phyloP scores from a whole-genome alignment of 2,329 filamentous ascomycete species.

The Aureobasidium sp. region DNA sequence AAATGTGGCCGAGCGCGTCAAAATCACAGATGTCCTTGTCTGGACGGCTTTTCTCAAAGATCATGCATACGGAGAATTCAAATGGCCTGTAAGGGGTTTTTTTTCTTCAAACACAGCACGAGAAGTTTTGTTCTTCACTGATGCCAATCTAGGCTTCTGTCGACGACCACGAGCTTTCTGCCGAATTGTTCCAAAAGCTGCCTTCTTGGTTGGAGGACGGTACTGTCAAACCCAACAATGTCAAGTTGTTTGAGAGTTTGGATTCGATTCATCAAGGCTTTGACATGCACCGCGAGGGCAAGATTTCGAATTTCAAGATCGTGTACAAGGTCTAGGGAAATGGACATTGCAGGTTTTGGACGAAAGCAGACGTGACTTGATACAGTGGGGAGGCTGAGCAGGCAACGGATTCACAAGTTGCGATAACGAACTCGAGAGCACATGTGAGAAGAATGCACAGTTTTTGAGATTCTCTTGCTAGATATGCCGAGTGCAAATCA shows the following conservation, averaged over 20 bases:
- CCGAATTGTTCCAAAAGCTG: constrained; percentile 5
- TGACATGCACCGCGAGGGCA: constrained; percentile 34
- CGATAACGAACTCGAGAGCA: too few species aligned
- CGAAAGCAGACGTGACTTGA: too few species aligned
- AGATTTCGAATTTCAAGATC: constrained; percentile 43
- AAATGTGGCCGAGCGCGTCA: neutral
- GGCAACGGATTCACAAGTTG: too few species aligned
- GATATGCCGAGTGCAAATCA: too few species aligned
- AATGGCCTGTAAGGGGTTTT: neutral
- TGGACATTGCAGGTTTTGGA: too few species aligned
- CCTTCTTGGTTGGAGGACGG: neutral
- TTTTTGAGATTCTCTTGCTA: too few species aligned
- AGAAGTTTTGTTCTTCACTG: too few species aligned
- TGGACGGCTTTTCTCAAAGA: constrained; percentile 10
- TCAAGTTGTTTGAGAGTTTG: neutral
- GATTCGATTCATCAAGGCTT: constrained; percentile 3
- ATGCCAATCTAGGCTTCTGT: too few species aligned
- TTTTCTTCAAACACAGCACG: neutral
- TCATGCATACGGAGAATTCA: neutral
- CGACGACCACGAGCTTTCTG: constrained; percentile 2
- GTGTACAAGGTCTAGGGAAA: constrained; percentile 36
- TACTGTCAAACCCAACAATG: neutral
- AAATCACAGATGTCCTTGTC: constrained; percentile 1
- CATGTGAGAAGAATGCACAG: too few species aligned
- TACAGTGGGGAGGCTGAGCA: too few species aligned